These are phyloP conservation scores for Solanum hybrid DNA, from an alignment of 305 asterid species.

Conservation along the genomic window DNA sequence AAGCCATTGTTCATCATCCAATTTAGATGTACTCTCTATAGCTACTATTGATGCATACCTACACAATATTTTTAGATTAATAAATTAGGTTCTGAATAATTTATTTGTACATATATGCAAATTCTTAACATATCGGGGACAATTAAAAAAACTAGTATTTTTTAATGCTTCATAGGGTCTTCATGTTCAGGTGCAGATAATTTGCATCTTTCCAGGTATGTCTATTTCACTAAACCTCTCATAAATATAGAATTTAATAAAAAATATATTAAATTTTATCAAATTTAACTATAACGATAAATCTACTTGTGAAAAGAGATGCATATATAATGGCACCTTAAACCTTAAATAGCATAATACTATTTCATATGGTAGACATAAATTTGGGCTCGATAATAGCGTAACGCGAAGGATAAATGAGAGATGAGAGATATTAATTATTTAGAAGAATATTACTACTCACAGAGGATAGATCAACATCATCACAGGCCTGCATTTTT, in stretches of 20 bases:
- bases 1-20: slow-evolving; percentile 83
- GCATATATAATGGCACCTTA: not conserved
- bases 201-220: rapidly evolving
- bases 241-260: too few species aligned
- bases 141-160: too few species aligned
- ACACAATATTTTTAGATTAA: not conserved
- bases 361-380: not conserved
- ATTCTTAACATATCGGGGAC: not conserved
- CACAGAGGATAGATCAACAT: slow-evolving; percentile 85
- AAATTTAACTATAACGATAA: too few species aligned
- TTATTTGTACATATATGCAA: not conserved
- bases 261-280: too few species aligned
- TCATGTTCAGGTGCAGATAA: too few species aligned
- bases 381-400: not conserved
- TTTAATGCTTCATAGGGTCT: not conserved
- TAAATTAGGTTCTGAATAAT: not conserved
- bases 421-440: not conserved
- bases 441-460: slow-evolving; percentile 10
- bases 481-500: slow-evolving; percentile 53
- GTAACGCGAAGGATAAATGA: not conserved
- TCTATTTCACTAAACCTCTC: not conserved
- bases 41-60: slow-evolving; percentile 78
- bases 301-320: not conserved
- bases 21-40: slow-evolving; percentile 56
- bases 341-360: not conserved